Conservation (phyloP, 768 basidiomycete species). For the Macrolepiota albuminosa region DNA sequence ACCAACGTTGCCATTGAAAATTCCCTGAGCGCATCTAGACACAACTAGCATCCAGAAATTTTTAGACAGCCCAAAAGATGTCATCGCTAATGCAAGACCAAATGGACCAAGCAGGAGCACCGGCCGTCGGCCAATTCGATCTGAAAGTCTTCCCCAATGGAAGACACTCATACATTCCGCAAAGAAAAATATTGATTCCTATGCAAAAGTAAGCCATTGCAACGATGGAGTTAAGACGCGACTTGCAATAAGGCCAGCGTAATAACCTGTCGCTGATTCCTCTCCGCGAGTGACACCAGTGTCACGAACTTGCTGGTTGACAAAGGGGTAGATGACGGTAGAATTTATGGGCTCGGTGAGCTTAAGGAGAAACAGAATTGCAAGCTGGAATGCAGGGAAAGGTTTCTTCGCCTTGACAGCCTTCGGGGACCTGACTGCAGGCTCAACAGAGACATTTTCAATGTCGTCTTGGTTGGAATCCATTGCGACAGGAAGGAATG, state of each 20-base stretch:
- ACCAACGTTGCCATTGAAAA: conserved; percentile 24
- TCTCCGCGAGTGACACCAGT: conserved; percentile 38
- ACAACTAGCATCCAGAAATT: conserved; percentile 26
- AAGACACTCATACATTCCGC: conserved; percentile 29
- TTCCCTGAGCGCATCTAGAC: conserved; percentile 26
- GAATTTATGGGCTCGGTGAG: conserved; percentile 25
- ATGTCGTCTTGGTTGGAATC: conserved; percentile 5
- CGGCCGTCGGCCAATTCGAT: conserved; percentile 30
- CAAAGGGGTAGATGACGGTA: conserved; percentile 40
- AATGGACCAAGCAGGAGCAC: conserved; percentile 29
- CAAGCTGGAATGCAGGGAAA: conserved; percentile 24
- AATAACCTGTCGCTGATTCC: conserved; percentile 38
- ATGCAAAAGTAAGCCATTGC: not conserved
- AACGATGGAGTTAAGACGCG: not conserved
- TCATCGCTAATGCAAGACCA: conserved; percentile 27
- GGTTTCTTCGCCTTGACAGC: conserved; percentile 5
- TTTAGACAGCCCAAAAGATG: conserved; percentile 28
- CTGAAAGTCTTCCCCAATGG: conserved; percentile 32
- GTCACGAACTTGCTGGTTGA: conserved; percentile 37
- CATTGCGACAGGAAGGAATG: not conserved
- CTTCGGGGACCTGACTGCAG: not conserved
- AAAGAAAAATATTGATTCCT: conserved; percentile 36
- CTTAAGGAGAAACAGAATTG: conserved; percentile 28
- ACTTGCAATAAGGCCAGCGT: conserved; percentile 41
- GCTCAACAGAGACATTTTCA: not conserved